phyloP scores from a whole-genome alignment of 1,139 yeast genomes.

The Debaryomyces psychrophilus region DNA sequence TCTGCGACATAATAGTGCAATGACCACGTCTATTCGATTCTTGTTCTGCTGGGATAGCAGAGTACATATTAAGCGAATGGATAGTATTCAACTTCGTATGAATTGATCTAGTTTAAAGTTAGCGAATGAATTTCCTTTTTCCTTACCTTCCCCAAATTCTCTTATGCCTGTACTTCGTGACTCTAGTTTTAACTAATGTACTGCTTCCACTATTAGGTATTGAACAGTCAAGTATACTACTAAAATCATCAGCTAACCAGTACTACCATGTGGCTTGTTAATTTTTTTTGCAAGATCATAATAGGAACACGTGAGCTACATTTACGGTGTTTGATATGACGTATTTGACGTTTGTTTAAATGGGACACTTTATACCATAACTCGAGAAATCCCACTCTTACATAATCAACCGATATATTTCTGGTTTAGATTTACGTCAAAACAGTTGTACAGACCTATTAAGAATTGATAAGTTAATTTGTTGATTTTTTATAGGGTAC shows the following conservation, averaged over 20 bases:
- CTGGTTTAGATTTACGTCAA: neutral
- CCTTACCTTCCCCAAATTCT: neutral
- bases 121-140: neutral
- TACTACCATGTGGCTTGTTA: constrained; percentile 7
- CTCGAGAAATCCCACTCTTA: neutral
- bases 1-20: constrained; percentile 16
- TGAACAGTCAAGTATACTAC: neutral
- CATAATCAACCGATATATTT: neutral
- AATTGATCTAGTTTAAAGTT: neutral
- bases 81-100: neutral
- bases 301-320: neutral
- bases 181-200: neutral
- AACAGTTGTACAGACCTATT: neutral
- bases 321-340: neutral
- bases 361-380: neutral
- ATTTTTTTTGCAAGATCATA: constrained; percentile 2
- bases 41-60: neutral
- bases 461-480: neutral
- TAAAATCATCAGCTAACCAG: neutral
- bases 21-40: neutral
- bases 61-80: constrained; percentile 2
- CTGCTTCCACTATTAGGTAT: neutral
- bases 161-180: neutral
- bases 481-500: neutral
- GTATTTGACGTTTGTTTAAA: neutral